These are phyloP conservation scores for Trifolium subterraneum DNA, from an alignment of 306 rosid genomes.

Conservation along the genomic window DNA sequence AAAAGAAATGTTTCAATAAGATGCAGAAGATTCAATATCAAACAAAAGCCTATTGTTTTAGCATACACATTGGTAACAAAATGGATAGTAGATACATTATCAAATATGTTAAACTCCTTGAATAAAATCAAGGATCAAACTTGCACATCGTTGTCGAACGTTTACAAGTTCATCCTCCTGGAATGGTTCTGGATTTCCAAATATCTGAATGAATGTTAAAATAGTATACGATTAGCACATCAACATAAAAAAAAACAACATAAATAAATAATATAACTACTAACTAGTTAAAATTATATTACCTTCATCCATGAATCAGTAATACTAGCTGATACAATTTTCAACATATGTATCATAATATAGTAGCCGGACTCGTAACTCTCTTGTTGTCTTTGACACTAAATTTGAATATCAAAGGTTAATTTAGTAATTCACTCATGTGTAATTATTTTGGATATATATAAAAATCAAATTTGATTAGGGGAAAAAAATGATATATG, in stretches of 20 bases:
- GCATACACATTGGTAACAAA: slow-evolving; percentile 26
- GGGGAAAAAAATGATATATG: background rate
- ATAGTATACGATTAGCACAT: background rate
- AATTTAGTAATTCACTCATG: background rate
- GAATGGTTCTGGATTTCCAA: background rate
- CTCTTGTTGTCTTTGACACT: slow-evolving; percentile 8
- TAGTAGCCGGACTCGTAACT: slow-evolving; percentile 7
- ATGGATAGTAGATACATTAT: slow-evolving; percentile 41
- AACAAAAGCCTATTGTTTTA: no score
- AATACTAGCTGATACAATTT: background rate
- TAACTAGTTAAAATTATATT: background rate
- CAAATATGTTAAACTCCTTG: background rate
- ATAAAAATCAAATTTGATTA: no score
- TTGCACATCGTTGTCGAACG: background rate
- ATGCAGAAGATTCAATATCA: background rate
- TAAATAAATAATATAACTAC: background rate
- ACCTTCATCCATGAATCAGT: background rate
- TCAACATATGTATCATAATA: slow-evolving; percentile 3
- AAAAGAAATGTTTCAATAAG: slow-evolving; percentile 3
- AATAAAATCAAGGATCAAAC: slow-evolving; percentile 2
- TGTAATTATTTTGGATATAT: no score
- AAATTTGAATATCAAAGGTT: background rate
- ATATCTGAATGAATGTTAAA: slow-evolving; percentile 7
- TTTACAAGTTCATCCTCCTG: background rate
- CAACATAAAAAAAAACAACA: background rate